Conservation (phyloP, 2,329 filamentous ascomycete genomes). For the Penicillium sp. region DNA sequence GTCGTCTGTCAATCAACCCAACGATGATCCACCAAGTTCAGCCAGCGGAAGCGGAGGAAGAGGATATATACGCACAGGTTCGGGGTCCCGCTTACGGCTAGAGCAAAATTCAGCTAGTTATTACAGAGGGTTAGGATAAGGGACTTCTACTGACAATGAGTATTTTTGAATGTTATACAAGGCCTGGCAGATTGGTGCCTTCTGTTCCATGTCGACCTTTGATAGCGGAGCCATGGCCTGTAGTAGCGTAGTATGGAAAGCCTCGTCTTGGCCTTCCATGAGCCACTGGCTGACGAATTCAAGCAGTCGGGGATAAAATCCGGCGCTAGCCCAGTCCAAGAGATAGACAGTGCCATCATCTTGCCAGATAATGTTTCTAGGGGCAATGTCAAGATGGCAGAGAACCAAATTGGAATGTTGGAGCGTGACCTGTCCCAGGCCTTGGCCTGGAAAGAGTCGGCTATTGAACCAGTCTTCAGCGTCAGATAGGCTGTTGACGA, state of each 20-base stretch:
- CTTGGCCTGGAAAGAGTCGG: constrained; percentile 13
- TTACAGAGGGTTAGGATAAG: not conserved
- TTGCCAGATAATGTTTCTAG: constrained; percentile 20
- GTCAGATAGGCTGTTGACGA: constrained; percentile 15
- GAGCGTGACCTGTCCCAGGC: not conserved
- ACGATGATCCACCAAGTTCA: not conserved
- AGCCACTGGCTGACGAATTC: constrained; percentile 18
- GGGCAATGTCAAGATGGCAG: constrained; percentile 17
- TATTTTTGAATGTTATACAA: constrained; percentile 3
- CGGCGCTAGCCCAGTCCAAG: constrained; percentile 21
- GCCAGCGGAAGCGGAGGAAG: not conserved
- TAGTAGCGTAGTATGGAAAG: not conserved
- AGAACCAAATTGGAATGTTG: not conserved
- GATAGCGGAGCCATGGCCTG: constrained; percentile 3
- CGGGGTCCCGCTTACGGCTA: not conserved
- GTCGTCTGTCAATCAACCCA: not conserved
- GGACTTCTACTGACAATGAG: constrained; percentile 4
- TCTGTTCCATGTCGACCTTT: constrained; percentile 6
- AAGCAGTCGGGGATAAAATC: constrained; percentile 23
- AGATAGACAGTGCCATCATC: constrained; percentile 21
- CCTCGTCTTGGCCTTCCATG: constrained; percentile 8
- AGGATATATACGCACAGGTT: not conserved
- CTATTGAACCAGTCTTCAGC: constrained; percentile 22
- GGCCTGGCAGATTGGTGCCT: constrained; percentile 2
- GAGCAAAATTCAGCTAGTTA: not conserved